These are phyloP conservation scores for Fusarium veterinarium DNA, from an alignment of 2,329 filamentous ascomycete genomes.

Conservation along the genomic window DNA sequence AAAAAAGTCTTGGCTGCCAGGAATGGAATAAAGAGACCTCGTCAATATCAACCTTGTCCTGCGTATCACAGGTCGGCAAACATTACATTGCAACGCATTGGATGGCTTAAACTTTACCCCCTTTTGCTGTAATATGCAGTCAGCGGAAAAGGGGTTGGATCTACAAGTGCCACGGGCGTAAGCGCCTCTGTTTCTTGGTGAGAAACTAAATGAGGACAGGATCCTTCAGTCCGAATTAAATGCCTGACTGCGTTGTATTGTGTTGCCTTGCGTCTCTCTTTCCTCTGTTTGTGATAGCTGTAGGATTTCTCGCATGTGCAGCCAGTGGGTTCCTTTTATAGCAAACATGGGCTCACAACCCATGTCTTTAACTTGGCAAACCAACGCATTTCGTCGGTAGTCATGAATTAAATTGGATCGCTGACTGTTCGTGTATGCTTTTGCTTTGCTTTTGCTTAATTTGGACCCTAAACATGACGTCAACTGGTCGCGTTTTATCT, in stretches of 20 bases:
- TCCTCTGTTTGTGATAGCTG: conserved; percentile 5
- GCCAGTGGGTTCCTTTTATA: conserved; percentile 9
- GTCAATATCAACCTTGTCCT: conserved; percentile 16
- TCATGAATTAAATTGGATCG: neutral
- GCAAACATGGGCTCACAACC: conserved; percentile 19
- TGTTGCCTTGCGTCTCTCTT: conserved; percentile 8
- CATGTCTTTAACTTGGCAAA: conserved; percentile 19
- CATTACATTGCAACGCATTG: conserved; percentile 7
- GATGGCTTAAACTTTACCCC: conserved; percentile 5
- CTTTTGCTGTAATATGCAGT: conserved; percentile 6
- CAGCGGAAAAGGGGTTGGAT: conserved; percentile 27
- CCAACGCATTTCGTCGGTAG: neutral
- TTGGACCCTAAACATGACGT: conserved; percentile 29
- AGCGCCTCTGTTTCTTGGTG: conserved; percentile 25
- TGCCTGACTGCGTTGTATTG: conserved; percentile 10
- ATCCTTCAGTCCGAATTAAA: conserved; percentile 16
- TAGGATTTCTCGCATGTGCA: conserved; percentile 3
- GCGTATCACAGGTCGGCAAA: conserved; percentile 27
- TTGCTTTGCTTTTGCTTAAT: neutral
- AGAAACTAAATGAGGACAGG: conserved; percentile 17
- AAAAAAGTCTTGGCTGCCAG: conserved; percentile 23
- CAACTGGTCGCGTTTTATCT: conserved; percentile 9
- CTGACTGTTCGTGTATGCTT: conserved; percentile 5
- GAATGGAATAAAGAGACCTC: conserved; percentile 26
- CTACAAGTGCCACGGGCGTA: conserved; percentile 21